Conservation (phyloP, 495 filamentous ascomycete genomes). For the Podospora pseudocomata region DNA sequence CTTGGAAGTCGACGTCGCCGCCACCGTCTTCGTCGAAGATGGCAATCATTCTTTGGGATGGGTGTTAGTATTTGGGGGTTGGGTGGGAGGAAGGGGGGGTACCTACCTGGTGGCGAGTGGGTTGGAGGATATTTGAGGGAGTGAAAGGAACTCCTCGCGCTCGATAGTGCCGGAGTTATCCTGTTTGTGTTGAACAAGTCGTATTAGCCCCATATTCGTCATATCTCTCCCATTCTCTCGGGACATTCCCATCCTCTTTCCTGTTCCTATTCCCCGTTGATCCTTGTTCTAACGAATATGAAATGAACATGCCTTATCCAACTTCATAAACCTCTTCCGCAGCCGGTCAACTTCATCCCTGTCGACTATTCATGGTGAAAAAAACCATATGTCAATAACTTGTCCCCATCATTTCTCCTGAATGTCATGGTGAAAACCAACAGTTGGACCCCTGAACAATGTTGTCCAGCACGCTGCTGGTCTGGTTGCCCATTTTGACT, state of each 20-base stretch:
- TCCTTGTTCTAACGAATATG: background rate
- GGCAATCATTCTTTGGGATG: slow-evolving; percentile 81
- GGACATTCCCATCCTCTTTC: background rate
- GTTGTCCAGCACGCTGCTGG: slow-evolving; percentile 82
- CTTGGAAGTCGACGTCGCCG: slow-evolving; percentile 97
- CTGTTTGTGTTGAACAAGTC: slow-evolving; percentile 41
- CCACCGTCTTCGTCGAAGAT: slow-evolving; percentile 99
- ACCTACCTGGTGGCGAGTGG: slow-evolving; percentile 85
- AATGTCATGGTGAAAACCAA: slow-evolving; percentile 34
- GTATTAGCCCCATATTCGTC: background rate
- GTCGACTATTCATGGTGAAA: slow-evolving; percentile 61
- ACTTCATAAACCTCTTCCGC: slow-evolving; percentile 97
- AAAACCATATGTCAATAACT: background rate
- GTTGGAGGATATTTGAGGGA: slow-evolving; percentile 97
- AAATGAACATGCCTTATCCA: slow-evolving; percentile 73
- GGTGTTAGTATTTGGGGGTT: background rate
- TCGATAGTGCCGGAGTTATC: slow-evolving; percentile 98
- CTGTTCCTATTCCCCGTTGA: background rate
- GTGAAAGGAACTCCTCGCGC: slow-evolving; percentile 94
- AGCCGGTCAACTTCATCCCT: slow-evolving; percentile 93
- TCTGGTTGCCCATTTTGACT: slow-evolving; percentile 74
- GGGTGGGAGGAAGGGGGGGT: background rate
- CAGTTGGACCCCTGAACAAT: slow-evolving; percentile 97
- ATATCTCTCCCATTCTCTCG: background rate
- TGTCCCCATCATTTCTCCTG: background rate